A percentile compares a stretch with the other conserved stretches of the same genome.
Conservation (phyloP, 83 land plant species). For the Picea mariana region DNA sequence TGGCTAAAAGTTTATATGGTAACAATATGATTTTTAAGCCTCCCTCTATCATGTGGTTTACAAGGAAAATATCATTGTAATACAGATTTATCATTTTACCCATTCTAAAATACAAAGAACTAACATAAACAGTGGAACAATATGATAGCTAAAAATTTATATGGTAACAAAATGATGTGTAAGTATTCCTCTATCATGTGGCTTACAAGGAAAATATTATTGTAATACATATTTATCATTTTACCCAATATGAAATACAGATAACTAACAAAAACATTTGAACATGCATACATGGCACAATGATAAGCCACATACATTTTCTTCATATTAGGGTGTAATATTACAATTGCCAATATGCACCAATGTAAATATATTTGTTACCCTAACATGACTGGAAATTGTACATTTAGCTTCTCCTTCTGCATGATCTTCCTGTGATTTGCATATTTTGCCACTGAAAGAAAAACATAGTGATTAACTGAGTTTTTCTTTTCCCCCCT, state of each 20-base stretch:
- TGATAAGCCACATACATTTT: background rate
- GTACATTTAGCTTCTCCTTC: background rate
- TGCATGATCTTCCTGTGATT: background rate
- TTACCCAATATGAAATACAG: background rate
- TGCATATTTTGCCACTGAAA: background rate
- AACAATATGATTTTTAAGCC: no score
- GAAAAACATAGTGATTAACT: background rate
- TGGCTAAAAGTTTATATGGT: no score
- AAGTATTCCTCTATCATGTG: background rate
- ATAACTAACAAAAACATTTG: background rate
- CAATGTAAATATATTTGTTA: background rate
- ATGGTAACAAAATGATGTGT: no score
- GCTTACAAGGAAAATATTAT: background rate
- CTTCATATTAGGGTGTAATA: conserved; percentile 9
- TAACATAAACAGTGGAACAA: background rate
- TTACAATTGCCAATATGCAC: background rate
- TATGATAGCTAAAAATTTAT: no score
- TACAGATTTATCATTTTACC: background rate
- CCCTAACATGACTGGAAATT: background rate
- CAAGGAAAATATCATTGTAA: background rate
- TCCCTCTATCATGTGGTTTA: background rate
- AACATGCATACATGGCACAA: background rate
- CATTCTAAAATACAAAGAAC: background rate
- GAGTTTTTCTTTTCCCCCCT: background rate
- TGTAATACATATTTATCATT: background rate